Base-by-base conservation (phyloP, 495 filamentous ascomycete genomes). In the Xanthoparmelia taractica region DNA sequence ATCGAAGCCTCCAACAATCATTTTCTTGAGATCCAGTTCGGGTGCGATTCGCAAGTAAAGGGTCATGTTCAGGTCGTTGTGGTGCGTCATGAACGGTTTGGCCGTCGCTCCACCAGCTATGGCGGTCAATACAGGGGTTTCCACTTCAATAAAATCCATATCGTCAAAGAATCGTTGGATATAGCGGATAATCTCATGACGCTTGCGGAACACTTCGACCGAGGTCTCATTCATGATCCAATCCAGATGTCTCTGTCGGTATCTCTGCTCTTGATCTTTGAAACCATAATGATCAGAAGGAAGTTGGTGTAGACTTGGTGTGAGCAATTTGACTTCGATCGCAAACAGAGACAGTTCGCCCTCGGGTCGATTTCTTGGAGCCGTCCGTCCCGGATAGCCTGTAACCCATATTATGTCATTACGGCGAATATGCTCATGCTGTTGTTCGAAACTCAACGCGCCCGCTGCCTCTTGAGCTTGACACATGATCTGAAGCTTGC, bases 101-200 rank as follows among this genome's bases (percentile, higher is more conserved):
- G 94, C 94, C 11, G 95, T 97, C 25, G 94, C 94, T 65, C 94
- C 94, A 70, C 94, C 94, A 34, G 93, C 92, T 72, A 96, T 94
- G 62, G 88, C 84, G 70, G 96, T 95, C 87, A 99, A 90, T 85
- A 97, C 96, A 12, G 95, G 95, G 2, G 94, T 97, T 77, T 97
- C 89, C n/a, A 97, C 91, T 74, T 97, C 92, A 57, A 88, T 80
- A 72, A 97, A 98, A 63, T 91, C 90, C 57, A 84, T 81, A 60
- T 80, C 80, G 67, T 97, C 90, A 67, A 98, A 90, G 81, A 84
- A 97, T 63, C 82, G 81, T 65, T 93, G 89, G 64, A 97, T 85
- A 71, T 88, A 96, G 60, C 78, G 81, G 63, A 96, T 82, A 66
- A 96, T 90, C 80, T 90, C 92, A 73, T 88, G 81, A 29, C 94